These are phyloP conservation scores for Paraurostyla sp. DNA, from an alignment of 73 alveolate species.

Conservation along the genomic window DNA sequence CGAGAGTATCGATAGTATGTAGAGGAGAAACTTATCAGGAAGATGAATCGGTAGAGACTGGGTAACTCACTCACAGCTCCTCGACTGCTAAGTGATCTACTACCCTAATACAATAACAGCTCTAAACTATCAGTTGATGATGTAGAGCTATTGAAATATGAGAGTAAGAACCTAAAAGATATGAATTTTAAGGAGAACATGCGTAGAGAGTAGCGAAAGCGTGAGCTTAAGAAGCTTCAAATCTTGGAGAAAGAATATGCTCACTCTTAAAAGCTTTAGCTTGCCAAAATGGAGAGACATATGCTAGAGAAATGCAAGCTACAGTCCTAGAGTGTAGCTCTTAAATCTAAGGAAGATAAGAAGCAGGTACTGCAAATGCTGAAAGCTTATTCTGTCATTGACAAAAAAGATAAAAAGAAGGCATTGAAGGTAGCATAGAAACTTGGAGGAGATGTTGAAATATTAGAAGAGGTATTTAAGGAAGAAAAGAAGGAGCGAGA, in stretches of 20 bases:
- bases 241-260: slow-evolving; percentile 31
- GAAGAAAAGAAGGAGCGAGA: not conserved
- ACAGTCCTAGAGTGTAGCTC: not conserved
- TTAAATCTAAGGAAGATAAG: slow-evolving; percentile 9
- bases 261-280: not conserved
- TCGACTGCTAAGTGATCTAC: not conserved
- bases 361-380: not conserved
- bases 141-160: not conserved
- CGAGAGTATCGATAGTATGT: not conserved
- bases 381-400: slow-evolving; percentile 27
- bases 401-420: not conserved
- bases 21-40: not conserved
- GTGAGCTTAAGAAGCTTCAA: not conserved
- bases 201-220: slow-evolving; percentile 23
- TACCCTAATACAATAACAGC: not conserved
- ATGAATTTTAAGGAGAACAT: not conserved
- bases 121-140: not conserved
- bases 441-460: slow-evolving; percentile 1
- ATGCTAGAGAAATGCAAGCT: slow-evolving; percentile 21
- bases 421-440: slow-evolving; percentile 25
- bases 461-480: not conserved
- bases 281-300: slow-evolving; percentile 29
- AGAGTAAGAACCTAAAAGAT: not conserved
- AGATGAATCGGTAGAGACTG: not conserved
- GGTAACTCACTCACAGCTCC: slow-evolving; percentile 46